Evolutionary conservation across 1,284 basidiomycete genomes (phyloP).

Genomic region (Wolfiporia cocos): DNA sequence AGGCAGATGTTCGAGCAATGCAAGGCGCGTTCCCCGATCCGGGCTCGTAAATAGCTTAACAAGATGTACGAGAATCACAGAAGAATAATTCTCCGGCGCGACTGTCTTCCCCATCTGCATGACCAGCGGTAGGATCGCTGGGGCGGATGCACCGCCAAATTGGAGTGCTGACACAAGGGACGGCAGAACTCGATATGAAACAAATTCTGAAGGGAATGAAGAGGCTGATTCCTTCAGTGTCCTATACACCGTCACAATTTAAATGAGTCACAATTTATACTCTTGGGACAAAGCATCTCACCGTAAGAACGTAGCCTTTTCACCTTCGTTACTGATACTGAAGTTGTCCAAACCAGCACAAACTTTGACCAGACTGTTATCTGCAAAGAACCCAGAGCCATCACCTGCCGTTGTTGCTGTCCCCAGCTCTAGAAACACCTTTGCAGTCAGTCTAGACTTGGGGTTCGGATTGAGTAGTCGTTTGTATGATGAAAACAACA

Average conservation of each 20-base stretch:
- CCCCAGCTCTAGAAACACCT: slow-evolving; percentile 75
- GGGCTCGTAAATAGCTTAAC: slow-evolving; percentile 82
- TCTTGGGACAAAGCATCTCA: slow-evolving; percentile 23
- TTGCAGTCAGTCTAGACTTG: slow-evolving; percentile 70
- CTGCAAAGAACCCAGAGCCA: slow-evolving; percentile 74
- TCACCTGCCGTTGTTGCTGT: slow-evolving; percentile 59
- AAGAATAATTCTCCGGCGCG: slow-evolving; percentile 66
- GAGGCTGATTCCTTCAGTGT: slow-evolving; percentile 75
- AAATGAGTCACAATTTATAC: neutral
- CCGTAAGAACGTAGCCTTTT: slow-evolving; percentile 74
- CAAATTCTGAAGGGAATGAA: slow-evolving; percentile 85
- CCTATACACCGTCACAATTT: slow-evolving; percentile 30
- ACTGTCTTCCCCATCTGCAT: slow-evolving; percentile 75
- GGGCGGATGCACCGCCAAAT: slow-evolving; percentile 71
- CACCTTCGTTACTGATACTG: slow-evolving; percentile 75
- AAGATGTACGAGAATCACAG: slow-evolving; percentile 70
- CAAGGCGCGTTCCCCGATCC: slow-evolving; percentile 92
- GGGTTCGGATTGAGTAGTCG: slow-evolving; percentile 86
- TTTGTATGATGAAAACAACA: slow-evolving; percentile 81
- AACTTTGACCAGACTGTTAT: slow-evolving; percentile 82
- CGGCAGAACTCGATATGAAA: slow-evolving; percentile 83
- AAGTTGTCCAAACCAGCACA: slow-evolving; percentile 88
- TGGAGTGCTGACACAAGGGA: slow-evolving; percentile 82
- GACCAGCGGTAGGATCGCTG: slow-evolving; percentile 77
- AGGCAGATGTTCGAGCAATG: slow-evolving; percentile 79